Evolutionary conservation across 139 green algal genomes (phyloP).

Genomic region (Tetraselmis chui): DNA sequence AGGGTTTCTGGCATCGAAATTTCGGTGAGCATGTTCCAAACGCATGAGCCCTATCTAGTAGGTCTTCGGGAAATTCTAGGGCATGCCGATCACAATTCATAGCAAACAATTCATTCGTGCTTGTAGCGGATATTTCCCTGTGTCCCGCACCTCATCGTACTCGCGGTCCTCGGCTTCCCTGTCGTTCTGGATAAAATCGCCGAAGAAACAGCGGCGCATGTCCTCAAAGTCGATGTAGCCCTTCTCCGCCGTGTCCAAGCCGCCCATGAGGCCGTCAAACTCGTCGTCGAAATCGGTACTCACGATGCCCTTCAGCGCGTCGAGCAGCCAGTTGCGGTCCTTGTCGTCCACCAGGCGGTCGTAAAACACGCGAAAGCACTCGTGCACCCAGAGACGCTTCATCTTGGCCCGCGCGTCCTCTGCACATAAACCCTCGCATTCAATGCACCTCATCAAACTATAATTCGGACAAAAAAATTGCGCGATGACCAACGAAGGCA

Average conservation of each 20-base stretch:
- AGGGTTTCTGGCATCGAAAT: too few species aligned
- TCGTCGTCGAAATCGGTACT: conserved; percentile 18
- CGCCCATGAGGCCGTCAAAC: conserved; percentile 31
- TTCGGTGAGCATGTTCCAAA: too few species aligned
- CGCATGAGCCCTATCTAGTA: too few species aligned
- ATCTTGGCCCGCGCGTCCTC: conserved; percentile 1
- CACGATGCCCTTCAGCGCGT: conserved; percentile 27
- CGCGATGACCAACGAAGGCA: too few species aligned
- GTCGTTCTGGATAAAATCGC: conserved; percentile 53
- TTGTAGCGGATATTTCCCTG: too few species aligned
- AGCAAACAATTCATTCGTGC: too few species aligned
- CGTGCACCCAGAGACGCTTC: conserved; percentile 70
- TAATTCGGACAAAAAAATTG: too few species aligned
- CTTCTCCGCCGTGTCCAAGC: conserved; percentile 11
- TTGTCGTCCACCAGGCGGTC: conserved; percentile 61
- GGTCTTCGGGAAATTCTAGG: too few species aligned
- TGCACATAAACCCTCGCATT: too few species aligned
- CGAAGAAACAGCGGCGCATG: conserved; percentile 70
- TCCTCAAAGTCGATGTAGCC: conserved; percentile 26
- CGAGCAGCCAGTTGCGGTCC: conserved; percentile 58
- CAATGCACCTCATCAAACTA: too few species aligned
- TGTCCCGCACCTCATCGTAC: conserved; percentile 42
- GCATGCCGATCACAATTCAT: too few species aligned
- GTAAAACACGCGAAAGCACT: conserved; percentile 66
- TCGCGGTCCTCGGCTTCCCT: conserved; percentile 32